phyloP scores from a whole-genome alignment of 2,329 filamentous ascomycete genomes.

The Curvularia sp. region DNA sequence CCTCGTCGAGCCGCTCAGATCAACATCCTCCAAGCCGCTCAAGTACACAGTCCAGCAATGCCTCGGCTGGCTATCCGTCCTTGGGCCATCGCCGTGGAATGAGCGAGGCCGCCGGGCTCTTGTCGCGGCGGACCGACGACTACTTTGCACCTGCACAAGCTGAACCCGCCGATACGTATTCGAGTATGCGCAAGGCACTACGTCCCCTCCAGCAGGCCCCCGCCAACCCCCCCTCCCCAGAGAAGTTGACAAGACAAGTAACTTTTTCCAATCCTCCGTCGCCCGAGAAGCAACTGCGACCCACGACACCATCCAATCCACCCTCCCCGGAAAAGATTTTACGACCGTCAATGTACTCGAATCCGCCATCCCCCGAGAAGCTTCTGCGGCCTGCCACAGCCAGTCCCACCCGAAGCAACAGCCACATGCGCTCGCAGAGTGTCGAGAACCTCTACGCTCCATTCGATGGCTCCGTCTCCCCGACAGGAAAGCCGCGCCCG shows the following conservation, averaged over 20 bases:
- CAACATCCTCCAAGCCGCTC: conserved; percentile 65
- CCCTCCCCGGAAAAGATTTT: conserved; percentile 34
- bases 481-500: conserved; percentile 54
- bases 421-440: conserved; percentile 47
- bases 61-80: conserved; percentile 63
- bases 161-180: conserved; percentile 71
- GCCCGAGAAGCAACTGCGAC: conserved; percentile 11
- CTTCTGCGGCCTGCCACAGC: conserved; percentile 26
- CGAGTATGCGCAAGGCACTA: conserved; percentile 76
- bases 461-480: conserved; percentile 55
- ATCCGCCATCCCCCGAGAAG: conserved; percentile 32
- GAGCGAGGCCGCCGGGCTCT: conserved; percentile 72
- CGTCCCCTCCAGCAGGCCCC: conserved; percentile 59
- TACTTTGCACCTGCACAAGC: conserved; percentile 52
- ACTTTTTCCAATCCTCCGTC: conserved; percentile 32
- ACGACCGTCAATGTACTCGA: conserved; percentile 20
- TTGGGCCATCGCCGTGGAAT: conserved; percentile 74
- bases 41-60: conserved; percentile 75
- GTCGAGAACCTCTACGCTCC: conserved; percentile 54
- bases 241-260: background rate
- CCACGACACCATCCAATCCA: conserved; percentile 6
- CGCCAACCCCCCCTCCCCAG: conserved; percentile 32
- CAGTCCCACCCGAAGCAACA: conserved; percentile 31
- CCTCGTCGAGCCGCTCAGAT: conserved; percentile 71
- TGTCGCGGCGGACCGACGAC: conserved; percentile 59